Evolutionary conservation across 169 alveolate species (phyloP).

Genomic region (Babesia bigemina): DNA sequence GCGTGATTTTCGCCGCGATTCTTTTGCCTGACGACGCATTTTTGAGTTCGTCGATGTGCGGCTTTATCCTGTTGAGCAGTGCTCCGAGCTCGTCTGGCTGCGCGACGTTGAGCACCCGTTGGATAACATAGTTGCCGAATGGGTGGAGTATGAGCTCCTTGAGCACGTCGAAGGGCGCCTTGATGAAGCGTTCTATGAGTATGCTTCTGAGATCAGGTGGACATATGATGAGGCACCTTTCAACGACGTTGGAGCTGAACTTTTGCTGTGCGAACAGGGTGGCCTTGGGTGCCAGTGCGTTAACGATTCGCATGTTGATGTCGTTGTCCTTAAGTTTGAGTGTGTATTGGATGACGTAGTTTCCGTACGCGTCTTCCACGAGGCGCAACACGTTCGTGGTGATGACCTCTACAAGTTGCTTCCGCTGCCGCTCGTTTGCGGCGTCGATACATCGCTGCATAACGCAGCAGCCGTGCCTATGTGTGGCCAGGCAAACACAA

Average conservation of each 20-base stretch:
- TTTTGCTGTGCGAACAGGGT: constrained; percentile 87
- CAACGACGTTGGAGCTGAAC: constrained; percentile 93
- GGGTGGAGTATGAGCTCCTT: constrained; percentile 77
- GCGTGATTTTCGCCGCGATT: constrained; percentile 77
- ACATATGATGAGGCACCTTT: constrained; percentile 77
- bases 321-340: constrained; percentile 76
- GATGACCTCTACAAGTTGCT: constrained; percentile 74
- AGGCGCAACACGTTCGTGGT: constrained; percentile 79
- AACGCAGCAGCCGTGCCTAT: constrained; percentile 95
- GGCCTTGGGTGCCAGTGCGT: constrained; percentile 78
- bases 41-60: constrained; percentile 75
- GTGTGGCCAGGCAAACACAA: constrained; percentile 85
- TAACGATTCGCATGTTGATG: constrained; percentile 74
- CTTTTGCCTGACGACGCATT: constrained; percentile 77
- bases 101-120: constrained; percentile 76
- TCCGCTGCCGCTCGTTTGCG: constrained; percentile 76
- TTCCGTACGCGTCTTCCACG: constrained; percentile 92
- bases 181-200: constrained; percentile 69
- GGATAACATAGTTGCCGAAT: constrained; percentile 85
- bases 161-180: constrained; percentile 70
- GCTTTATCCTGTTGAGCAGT: constrained; percentile 72
- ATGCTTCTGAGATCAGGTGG: constrained; percentile 63
- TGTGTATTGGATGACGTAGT: constrained; percentile 91
- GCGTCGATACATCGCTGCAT: constrained; percentile 92
- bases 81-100: constrained; percentile 69